phyloP scores from a whole-genome alignment of 2,329 filamentous ascomycete species.

The Fusarium neocosmosporiellum region DNA sequence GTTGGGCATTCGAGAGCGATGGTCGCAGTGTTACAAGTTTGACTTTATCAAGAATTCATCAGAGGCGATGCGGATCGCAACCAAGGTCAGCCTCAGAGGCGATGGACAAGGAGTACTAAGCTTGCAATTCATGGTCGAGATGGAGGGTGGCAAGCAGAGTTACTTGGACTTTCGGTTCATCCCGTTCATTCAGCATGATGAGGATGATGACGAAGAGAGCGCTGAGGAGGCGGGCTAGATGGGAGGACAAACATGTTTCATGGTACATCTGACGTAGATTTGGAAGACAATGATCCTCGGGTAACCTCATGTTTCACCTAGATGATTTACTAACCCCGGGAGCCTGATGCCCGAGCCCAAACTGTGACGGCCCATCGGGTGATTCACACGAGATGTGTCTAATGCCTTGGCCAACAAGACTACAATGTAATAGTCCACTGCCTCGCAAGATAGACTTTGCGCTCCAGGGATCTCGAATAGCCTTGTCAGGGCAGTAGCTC shows the following conservation, averaged over 20 bases:
- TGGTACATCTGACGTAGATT: neutral
- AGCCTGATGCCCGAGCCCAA: neutral
- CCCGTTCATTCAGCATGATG: constrained; percentile 73
- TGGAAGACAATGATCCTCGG: constrained; percentile 5
- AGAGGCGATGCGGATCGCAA: constrained; percentile 92
- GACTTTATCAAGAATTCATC: constrained; percentile 85
- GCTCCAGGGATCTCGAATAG: neutral
- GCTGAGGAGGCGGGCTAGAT: constrained; percentile 18
- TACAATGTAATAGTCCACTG: neutral
- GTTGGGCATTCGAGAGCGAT: constrained; percentile 70
- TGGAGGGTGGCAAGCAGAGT: constrained; percentile 75
- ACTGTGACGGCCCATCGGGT: neutral
- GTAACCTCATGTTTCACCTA: neutral
- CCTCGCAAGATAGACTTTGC: neutral
- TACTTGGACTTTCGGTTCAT: constrained; percentile 89
- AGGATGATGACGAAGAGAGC: constrained; percentile 46
- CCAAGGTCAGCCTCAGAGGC: constrained; percentile 90
- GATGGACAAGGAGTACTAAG: constrained; percentile 92
- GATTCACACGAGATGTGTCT: neutral
- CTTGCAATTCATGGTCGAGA: constrained; percentile 95
- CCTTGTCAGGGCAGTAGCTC: neutral
- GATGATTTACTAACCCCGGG: neutral
- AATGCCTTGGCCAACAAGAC: neutral
- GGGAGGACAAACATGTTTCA: neutral
- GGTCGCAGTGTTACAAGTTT: constrained; percentile 85